phyloP scores from a whole-genome alignment of 2,329 filamentous ascomycete genomes.

The Neonectria sp. region DNA sequence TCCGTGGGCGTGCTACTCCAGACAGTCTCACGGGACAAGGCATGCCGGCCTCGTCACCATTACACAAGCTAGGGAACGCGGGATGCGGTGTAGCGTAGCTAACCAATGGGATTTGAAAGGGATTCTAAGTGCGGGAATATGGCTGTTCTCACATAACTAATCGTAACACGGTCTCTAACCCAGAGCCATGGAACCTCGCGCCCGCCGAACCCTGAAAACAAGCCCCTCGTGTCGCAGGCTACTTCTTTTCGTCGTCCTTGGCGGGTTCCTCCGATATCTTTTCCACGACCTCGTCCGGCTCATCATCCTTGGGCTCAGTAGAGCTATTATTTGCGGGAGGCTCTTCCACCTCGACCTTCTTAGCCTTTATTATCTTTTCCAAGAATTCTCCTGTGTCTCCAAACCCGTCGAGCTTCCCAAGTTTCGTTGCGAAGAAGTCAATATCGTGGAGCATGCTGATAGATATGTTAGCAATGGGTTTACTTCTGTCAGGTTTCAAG shows the following conservation, averaged over 20 bases:
- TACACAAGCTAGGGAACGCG: neutral
- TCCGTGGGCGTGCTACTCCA: neutral
- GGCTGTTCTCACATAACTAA: constrained; percentile 26
- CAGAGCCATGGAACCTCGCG: constrained; percentile 7
- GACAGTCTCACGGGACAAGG: neutral
- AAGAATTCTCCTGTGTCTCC: constrained; percentile 81
- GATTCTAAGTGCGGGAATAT: constrained; percentile 23
- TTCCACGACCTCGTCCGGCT: constrained; percentile 33
- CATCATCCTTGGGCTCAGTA: constrained; percentile 33
- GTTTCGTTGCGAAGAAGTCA: constrained; percentile 78
- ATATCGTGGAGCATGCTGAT: constrained; percentile 82
- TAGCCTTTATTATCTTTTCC: constrained; percentile 72
- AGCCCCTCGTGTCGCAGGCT: constrained; percentile 15
- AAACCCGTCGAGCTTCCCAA: constrained; percentile 85
- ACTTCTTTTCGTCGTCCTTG: constrained; percentile 42
- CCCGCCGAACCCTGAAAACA: neutral
- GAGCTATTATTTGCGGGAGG: constrained; percentile 27
- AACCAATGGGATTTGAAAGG: constrained; percentile 4
- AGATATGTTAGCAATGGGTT: constrained; percentile 29
- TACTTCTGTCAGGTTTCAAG: neutral
- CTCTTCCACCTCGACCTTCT: constrained; percentile 59
- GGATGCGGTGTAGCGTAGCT: constrained; percentile 1
- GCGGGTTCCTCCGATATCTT: constrained; percentile 34
- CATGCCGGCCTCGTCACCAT: neutral
- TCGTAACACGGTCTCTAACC: constrained; percentile 18